Conservation (phyloP, 257 asterid species). For the Nicotiana otophora region DNA sequence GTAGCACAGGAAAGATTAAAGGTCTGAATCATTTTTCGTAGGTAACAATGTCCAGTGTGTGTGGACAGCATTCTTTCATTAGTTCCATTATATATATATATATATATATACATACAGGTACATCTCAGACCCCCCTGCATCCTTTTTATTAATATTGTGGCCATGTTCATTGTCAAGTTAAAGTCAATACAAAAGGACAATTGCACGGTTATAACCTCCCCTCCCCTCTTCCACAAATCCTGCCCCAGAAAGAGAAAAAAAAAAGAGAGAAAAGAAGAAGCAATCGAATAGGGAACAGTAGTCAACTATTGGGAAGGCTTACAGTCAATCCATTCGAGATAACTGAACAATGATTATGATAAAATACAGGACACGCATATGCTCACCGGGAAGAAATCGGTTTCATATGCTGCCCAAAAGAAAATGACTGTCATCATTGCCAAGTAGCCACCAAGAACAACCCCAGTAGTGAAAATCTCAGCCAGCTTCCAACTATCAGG, state of each 20-base stretch:
- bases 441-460: slow-evolving; percentile 85
- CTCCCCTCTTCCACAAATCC: neutral
- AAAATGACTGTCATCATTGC: slow-evolving; percentile 98
- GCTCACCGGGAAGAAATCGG: slow-evolving; percentile 81
- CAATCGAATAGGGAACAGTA: neutral
- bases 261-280: neutral
- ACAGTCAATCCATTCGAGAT: neutral
- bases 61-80: neutral
- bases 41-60: neutral
- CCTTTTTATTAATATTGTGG: neutral
- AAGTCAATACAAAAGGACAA: neutral
- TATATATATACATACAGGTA: neutral
- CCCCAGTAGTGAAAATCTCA: slow-evolving; percentile 87
- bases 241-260: neutral
- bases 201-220: neutral
- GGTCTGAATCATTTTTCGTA: neutral
- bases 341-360: neutral
- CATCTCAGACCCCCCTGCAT: neutral
- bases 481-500: slow-evolving; percentile 99
- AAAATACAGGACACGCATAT: neutral
- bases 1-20: neutral
- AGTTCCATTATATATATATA: neutral
- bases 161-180: neutral
- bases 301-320: neutral
- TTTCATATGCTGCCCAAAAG: slow-evolving; percentile 93